Evolutionary conservation across 2,329 filamentous ascomycete genomes (phyloP).

Genomic region (Furcasterigmium furcatum): DNA sequence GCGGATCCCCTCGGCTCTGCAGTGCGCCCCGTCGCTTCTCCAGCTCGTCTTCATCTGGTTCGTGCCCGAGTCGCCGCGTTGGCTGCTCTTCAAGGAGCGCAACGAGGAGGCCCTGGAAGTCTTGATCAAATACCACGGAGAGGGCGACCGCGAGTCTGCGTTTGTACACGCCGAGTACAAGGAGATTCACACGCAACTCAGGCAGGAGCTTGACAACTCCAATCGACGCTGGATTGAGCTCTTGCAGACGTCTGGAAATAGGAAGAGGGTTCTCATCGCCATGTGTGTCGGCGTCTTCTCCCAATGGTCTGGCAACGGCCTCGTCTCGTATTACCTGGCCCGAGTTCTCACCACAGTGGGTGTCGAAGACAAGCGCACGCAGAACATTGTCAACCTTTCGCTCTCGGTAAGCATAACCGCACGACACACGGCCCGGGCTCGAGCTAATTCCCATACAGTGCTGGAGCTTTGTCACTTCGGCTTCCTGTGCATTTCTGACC

Average conservation of each 20-base stretch:
- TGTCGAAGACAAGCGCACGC: not conserved
- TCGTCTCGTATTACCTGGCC: conserved; percentile 24
- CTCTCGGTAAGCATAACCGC: conserved; percentile 2
- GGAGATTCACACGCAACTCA: conserved; percentile 29
- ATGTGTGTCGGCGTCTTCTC: conserved; percentile 40
- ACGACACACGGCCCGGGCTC: too few species aligned
- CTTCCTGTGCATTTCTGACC: conserved; percentile 19
- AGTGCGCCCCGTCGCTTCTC: conserved; percentile 28
- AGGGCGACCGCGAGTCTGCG: conserved; percentile 45
- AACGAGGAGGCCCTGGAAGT: conserved; percentile 47
- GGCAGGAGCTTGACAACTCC: not conserved
- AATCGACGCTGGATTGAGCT: conserved; percentile 20
- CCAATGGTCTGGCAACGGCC: conserved; percentile 31
- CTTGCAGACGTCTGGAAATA: conserved; percentile 23
- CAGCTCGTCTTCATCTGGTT: conserved; percentile 37
- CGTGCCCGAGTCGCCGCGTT: conserved; percentile 60
- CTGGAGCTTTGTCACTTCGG: conserved; percentile 19
- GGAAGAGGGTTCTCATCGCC: conserved; percentile 32
- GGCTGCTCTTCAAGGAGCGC: conserved; percentile 55
- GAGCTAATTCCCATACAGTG: conserved; percentile 16
- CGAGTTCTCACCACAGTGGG: conserved; percentile 1
- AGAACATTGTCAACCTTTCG: conserved; percentile 3
- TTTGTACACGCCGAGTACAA: conserved; percentile 49
- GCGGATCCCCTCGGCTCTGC: conserved; percentile 25
- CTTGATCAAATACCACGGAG: conserved; percentile 53